Evolutionary conservation across 2,329 filamentous ascomycete species (phyloP), one percentile per base, ranked within the genome.

Genomic region (Elsinoe necatrix): DNA sequence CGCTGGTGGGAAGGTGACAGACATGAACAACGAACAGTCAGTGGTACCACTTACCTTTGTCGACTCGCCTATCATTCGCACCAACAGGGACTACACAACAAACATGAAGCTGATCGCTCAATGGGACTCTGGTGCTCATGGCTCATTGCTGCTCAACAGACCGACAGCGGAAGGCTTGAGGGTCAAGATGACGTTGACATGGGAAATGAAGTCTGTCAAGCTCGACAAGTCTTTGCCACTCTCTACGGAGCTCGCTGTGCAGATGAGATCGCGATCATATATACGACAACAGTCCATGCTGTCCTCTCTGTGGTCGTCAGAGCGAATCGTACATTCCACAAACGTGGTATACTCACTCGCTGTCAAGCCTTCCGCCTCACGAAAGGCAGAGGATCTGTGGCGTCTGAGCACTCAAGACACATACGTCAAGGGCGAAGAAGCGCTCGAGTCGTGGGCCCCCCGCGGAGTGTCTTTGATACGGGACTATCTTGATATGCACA

Each of bases 401-500:
- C 83, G 93, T 56, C 89, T 97, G 83, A 95, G 90, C 69, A 97
- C 91, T 14, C 85, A 89, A 59, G 87, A 95, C 65, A 89, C 95
- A 69, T 97, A 96, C 67, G 88, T 98, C 64, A 96, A 95, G 70
- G 93, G 93, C 56, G 91, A 98, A 71, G 93, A 98, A 70, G 80
- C 85, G 50, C 76, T 98, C 37, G 83, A 78, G 1, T 83, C 84
- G 57, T 98, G 93, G 93, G 83, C 85, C 6, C 92, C 93, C 1
- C 82, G 93, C 41, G 90, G 93, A 34, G 87, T 97, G 2, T 95
- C 89, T 0, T 75, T 98, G 0, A 85, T 98, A n/a, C 83, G 84
- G 58, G 93, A 98, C 70, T 95, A 86, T 65, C 85, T 96, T 56
- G 72, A 78, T 9, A 80, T 86, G 4, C 84, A 84, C 59, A 89